Evolutionary conservation across 805 yeast species (phyloP), one percentile per base, ranked within the genome.

Genomic region (Yamadazyma paraphyllophila): DNA sequence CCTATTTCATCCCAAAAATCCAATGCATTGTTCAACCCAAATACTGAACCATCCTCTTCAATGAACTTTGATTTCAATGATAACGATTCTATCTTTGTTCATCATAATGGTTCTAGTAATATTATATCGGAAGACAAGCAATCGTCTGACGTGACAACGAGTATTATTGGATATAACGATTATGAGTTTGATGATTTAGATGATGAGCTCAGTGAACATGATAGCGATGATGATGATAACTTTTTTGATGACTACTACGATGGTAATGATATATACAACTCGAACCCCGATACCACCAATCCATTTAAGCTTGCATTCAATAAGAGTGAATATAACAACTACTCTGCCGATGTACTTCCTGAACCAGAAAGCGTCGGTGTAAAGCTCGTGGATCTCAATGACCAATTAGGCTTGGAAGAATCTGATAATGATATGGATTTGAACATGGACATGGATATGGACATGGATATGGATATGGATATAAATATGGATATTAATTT

Each of bases 41-140:
- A 70, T 54, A 65, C 69, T 24, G 69, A 67, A 53, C 76, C 76
- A 20, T 66, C 72, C 27, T 66, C 66, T 31, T 54, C 69, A 43
- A 58, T 68, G 41, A 56, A 59, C 40, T 59, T 58, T 46, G 50
- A 57, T 20, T 48, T 50, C 16, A 48, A 58, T 47, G 66, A 63
- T 37, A 65, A 63, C 39, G 65, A 62, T 48, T 58, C 56, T 9
- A 59, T 71, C 20, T 68, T 65, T 43, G 58, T 67, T 8, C 52
- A 54, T 26, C 44, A 51, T 31, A 53, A 54, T 20, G 39, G 44
- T 14, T 47, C 47, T 10, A 38, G 35, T 10, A 42, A 46, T 27
- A 39, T 36, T n/a, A 32, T 48, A 8, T 37, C 44, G 14, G 50
- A 48, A 27, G 45, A 45, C 14, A 39, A 46, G 14, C 39, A 34